Evolutionary conservation across 192 early-diverging fungal species (phyloP).

Genomic region (Nowakowskiella sp.): DNA sequence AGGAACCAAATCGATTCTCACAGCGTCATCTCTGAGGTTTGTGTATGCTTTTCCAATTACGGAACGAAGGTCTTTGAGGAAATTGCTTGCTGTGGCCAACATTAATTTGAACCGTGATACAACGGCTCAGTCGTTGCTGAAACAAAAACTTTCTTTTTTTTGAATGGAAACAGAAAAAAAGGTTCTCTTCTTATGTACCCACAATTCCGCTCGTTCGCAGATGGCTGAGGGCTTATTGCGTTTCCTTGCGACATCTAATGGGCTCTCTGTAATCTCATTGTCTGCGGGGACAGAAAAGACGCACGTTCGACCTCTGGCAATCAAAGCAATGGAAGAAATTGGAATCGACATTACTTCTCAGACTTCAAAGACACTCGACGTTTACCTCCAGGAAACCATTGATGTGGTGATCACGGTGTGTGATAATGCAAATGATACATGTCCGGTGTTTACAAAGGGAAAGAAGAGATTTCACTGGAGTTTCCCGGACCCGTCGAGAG

Average conservation of each 20-base stretch:
- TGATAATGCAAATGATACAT: constrained; percentile 27
- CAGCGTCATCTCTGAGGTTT: not conserved
- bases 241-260: too few species aligned
- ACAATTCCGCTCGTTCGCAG: constrained; percentile 27
- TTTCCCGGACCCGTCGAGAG: constrained; percentile 25
- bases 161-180: too few species aligned
- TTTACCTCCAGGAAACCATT: constrained; percentile 15
- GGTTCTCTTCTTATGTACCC: constrained; percentile 30
- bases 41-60: not conserved
- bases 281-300: constrained; percentile 27
- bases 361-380: constrained; percentile 22
- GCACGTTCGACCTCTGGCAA: constrained; percentile 20
- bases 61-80: too few species aligned
- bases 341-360: constrained; percentile 21
- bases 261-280: constrained; percentile 4
- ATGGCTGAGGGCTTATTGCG: constrained; percentile 23
- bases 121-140: too few species aligned
- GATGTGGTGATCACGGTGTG: constrained; percentile 28
- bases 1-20: not conserved
- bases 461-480: constrained; percentile 22
- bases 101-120: too few species aligned
- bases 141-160: too few species aligned
- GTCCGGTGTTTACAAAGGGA: constrained; percentile 17
- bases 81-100: too few species aligned
- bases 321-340: constrained; percentile 16